These are phyloP conservation scores for Alternaria incomplexa DNA, from an alignment of 2,329 filamentous ascomycete species.

Conservation along the genomic window DNA sequence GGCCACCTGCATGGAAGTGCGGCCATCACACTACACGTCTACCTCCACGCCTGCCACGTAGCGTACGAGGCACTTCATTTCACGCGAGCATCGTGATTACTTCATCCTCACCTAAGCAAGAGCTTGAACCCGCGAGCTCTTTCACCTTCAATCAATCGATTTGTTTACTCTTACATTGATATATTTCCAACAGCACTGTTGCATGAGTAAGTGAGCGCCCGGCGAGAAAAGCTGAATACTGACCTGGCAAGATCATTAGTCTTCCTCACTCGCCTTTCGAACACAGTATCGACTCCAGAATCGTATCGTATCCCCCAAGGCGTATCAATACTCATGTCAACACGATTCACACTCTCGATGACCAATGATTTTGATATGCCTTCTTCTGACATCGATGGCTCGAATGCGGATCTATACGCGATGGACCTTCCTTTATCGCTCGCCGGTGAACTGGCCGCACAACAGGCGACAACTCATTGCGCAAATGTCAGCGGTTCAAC, in stretches of 20 bases:
- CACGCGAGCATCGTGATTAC: not conserved
- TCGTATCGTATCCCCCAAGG: not conserved
- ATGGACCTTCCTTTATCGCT: not conserved
- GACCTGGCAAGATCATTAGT: not conserved
- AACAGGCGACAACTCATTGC: not conserved
- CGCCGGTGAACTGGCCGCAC: not conserved
- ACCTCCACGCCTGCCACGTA: not conserved
- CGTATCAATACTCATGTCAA: not conserved
- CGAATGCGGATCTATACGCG: not conserved
- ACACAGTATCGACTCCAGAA: not conserved
- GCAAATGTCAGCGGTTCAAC: not conserved
- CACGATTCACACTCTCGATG: not conserved
- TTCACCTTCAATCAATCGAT: not conserved
- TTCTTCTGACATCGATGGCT: not conserved
- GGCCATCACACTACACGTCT: not conserved
- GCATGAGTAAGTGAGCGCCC: not conserved
- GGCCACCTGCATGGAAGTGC: too few species aligned
- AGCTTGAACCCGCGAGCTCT: not conserved
- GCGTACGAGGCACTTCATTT: not conserved
- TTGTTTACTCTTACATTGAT: not conserved
- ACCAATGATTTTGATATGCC: not conserved
- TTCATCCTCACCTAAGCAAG: not conserved
- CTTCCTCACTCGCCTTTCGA: not conserved
- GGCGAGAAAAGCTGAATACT: rapidly evolving
- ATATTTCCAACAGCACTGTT: not conserved